Base-by-base conservation (phyloP, 371 early-diverging fungal species). In the Mortierella sp. region DNA sequence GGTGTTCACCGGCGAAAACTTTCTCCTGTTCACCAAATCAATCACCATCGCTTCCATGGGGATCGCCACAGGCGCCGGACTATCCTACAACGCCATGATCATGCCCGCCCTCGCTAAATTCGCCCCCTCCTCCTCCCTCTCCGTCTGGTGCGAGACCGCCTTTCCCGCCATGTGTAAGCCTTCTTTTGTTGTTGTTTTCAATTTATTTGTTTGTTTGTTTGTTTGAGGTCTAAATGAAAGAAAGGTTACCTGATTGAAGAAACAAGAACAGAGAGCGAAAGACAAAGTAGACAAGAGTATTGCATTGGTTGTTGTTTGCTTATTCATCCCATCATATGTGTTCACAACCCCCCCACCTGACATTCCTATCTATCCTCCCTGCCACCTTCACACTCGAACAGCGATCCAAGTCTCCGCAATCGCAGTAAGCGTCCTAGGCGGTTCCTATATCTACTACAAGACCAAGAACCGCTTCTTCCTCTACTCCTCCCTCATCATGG, bases 1-100 rank as follows among this genome's bases (percentile, higher is more conserved):
- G 11, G 21, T 77, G 65, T 65, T 77, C 72, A 82, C 63, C 44
- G 58, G 73, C 14, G 71, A 76, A 41, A 77, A 76, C 71, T 1
- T 76, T 12, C 32, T 81, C 10, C 46, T 74, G n/a, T 21, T 77
- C 63, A 65, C 65, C 63, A 81, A 81, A 71, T 38, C 74, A 4
- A 27, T 74, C 27, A 81, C 74, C 3, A 73, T 81, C 41, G 82
- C 81, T 1, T 76, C 81, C 3, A 81, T 81, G 71, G 74, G 77
- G 12, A 76, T 81, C 43, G 75, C 68, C 14, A 46, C 81, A 29
- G 81, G 81, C 16, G 21, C 60, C 2, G 71, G 46, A 0, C 49
- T 76, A 6, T 35, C 70, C 43, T 76, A 72, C 70, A 81, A 74
- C 44, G 60, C 74, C 70, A 70, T 76, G 68, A 81, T 81, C 63